Evolutionary conservation across 2,329 filamentous ascomycete genomes (phyloP).

Genomic region (Ceratocystis cacaofunesta): DNA sequence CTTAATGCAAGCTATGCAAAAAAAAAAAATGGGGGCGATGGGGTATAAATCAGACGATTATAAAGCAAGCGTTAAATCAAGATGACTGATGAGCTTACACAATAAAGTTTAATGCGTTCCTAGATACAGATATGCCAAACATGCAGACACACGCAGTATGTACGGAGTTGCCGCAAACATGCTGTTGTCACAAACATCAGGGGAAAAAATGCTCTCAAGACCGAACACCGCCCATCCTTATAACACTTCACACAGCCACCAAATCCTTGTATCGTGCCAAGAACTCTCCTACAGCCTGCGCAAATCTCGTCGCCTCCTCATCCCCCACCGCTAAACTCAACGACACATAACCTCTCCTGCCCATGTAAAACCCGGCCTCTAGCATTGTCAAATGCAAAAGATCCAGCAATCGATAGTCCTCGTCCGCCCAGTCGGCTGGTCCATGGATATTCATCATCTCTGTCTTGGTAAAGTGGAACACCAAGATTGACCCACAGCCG

Average conservation of each 20-base stretch:
- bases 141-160: neutral
- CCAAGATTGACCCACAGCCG: constrained; percentile 26
- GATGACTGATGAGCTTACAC: no score
- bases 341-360: constrained; percentile 28
- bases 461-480: constrained; percentile 26
- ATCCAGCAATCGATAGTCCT: constrained; percentile 23
- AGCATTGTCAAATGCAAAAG: constrained; percentile 35
- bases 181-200: neutral
- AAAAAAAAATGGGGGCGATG: neutral
- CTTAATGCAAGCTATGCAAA: constrained; percentile 1
- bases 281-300: constrained; percentile 25
- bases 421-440: constrained; percentile 12
- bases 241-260: constrained; percentile 7
- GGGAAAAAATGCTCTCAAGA: neutral
- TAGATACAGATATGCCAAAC: neutral
- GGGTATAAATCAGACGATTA: neutral
- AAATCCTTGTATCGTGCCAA: constrained; percentile 3
- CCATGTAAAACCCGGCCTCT: constrained; percentile 30
- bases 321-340: constrained; percentile 28
- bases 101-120: no score
- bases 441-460: constrained; percentile 24
- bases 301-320: constrained; percentile 29
- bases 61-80: neutral
- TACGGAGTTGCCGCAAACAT: neutral
- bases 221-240: neutral